These are phyloP conservation scores for Chlamydomonas eustigma DNA, from an alignment of 139 green algal genomes.

Conservation along the genomic window DNA sequence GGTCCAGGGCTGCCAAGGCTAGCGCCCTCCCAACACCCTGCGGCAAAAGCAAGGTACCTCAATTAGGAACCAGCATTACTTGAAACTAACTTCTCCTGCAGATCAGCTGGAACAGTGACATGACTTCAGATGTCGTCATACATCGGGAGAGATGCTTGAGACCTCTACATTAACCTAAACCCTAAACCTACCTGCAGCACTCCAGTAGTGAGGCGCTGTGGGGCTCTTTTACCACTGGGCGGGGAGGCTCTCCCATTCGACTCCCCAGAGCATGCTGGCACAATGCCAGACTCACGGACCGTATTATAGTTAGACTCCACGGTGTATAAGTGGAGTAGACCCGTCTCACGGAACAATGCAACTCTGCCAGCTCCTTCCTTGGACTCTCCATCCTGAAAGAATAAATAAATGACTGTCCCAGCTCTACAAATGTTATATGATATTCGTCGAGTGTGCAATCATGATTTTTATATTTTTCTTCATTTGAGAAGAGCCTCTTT, in stretches of 20 bases:
- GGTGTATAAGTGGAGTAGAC: slow-evolving; percentile 54
- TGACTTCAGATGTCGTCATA: background rate
- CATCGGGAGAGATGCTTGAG: background rate
- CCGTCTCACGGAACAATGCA: slow-evolving; percentile 45
- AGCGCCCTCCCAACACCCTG: slow-evolving; percentile 1
- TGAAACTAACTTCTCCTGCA: no score
- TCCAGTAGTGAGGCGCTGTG: slow-evolving; percentile 22
- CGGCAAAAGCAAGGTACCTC: background rate
- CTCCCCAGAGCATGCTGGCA: slow-evolving; percentile 22
- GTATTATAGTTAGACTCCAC: slow-evolving; percentile 33
- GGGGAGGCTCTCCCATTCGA: slow-evolving; percentile 36
- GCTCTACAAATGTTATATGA: no score
- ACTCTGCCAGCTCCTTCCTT: slow-evolving; percentile 57
- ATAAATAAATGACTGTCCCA: no score
- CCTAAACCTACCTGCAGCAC: slow-evolving; percentile 19
- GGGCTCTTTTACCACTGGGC: slow-evolving; percentile 21
- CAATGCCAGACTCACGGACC: background rate
- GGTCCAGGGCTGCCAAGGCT: background rate
- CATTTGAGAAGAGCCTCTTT: no score
- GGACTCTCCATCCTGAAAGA: slow-evolving; percentile 40
- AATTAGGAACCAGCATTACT: background rate
- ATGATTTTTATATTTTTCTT: no score
- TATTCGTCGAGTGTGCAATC: no score
- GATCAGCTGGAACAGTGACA: no score
- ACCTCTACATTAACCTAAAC: background rate